These are phyloP conservation scores for Cubamyces sp. DNA, from an alignment of 768 basidiomycete genomes.

Conservation along the genomic window DNA sequence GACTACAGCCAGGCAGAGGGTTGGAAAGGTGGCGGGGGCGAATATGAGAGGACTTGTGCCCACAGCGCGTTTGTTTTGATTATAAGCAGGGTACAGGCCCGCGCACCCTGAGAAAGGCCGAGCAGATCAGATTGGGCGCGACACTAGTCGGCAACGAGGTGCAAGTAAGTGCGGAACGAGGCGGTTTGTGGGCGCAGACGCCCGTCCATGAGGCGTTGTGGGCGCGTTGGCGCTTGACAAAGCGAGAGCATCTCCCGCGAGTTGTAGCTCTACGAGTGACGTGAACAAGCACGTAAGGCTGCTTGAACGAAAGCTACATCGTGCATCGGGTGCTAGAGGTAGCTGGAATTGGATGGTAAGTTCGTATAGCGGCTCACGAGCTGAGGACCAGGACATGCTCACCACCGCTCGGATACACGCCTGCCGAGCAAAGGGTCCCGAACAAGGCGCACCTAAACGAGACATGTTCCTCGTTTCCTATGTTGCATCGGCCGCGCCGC, in stretches of 20 bases:
- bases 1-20: not conserved
- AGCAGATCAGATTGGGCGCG: conserved; percentile 12
- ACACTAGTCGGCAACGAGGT: conserved; percentile 15
- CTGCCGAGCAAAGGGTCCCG: not conserved
- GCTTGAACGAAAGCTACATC: not conserved
- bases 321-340: not conserved
- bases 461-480: not conserved
- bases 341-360: not conserved
- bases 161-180: conserved; percentile 15
- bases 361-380: not conserved
- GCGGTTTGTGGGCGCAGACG: conserved; percentile 21
- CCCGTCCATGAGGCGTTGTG: conserved; percentile 16
- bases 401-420: not conserved
- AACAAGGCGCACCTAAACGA: not conserved
- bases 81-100: conserved; percentile 7
- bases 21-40: not conserved
- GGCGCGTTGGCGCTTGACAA: conserved; percentile 2
- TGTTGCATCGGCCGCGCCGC: not conserved
- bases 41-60: not conserved
- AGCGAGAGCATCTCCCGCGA: not conserved
- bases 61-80: not conserved
- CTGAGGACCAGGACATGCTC: not conserved
- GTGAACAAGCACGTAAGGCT: not conserved
- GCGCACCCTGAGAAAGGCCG: not conserved
- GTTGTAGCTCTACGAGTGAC: not conserved